Evolutionary conservation across 306 rosid genomes (phyloP).

Genomic region (Gastrolobium bilobum): DNA sequence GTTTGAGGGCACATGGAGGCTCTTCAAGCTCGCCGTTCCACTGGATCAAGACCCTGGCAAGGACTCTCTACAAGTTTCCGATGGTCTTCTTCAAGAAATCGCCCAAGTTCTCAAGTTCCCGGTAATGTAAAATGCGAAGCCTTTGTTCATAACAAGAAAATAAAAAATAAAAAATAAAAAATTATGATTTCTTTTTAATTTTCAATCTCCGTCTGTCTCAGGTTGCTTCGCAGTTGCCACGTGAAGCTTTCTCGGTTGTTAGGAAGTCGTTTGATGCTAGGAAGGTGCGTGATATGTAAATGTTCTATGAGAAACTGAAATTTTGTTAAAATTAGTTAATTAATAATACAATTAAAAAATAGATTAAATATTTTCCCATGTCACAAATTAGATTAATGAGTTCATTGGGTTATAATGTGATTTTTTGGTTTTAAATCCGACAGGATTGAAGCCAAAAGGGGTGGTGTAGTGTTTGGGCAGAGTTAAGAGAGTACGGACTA

Average conservation of each 20-base stretch:
- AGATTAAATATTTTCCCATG: background rate
- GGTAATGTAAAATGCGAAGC: slow-evolving; percentile 47
- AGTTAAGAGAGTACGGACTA: too few species aligned
- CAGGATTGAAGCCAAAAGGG: too few species aligned
- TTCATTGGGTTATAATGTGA: slow-evolving; percentile 7
- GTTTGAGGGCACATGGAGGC: slow-evolving; percentile 84
- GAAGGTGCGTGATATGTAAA: slow-evolving; percentile 60
- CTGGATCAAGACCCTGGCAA: slow-evolving; percentile 83
- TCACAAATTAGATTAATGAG: background rate
- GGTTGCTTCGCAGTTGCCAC: slow-evolving; percentile 91
- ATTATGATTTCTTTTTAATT: background rate
- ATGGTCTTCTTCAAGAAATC: slow-evolving; percentile 71
- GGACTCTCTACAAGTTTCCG: slow-evolving; percentile 77
- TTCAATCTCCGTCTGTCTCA: slow-evolving; percentile 45
- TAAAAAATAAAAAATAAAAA: too few species aligned
- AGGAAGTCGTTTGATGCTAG: slow-evolving; percentile 99
- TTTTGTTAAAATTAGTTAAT: too few species aligned
- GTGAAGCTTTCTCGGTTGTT: slow-evolving; percentile 77
- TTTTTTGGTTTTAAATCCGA: background rate
- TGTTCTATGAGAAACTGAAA: slow-evolving; percentile 25
- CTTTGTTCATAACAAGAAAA: too few species aligned
- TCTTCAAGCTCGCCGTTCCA: slow-evolving; percentile 81
- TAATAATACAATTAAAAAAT: too few species aligned
- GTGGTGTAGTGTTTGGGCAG: too few species aligned
- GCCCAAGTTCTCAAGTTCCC: slow-evolving; percentile 85